Conservation (phyloP, 306 rosid species). For the Delonix regia region DNA sequence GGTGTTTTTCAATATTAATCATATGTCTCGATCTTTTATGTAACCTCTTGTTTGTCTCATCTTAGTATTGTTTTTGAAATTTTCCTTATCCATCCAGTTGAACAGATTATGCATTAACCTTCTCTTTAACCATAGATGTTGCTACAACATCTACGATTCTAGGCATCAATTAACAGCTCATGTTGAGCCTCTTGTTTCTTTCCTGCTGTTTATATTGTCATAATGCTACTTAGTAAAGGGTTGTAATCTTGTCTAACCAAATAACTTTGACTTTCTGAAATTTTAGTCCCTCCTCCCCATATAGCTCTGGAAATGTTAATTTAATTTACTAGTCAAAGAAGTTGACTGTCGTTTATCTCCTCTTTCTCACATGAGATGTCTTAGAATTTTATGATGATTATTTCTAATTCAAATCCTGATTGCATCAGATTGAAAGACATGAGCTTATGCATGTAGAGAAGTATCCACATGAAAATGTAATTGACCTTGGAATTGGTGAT, state of each 20-base stretch:
- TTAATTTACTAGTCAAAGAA: background rate
- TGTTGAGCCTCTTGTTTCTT: background rate
- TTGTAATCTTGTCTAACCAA: background rate
- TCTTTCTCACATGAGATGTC: constrained; percentile 1
- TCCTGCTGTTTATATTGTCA: background rate
- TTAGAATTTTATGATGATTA: constrained; percentile 18
- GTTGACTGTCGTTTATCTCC: background rate
- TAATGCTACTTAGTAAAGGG: background rate
- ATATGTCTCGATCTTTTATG: background rate
- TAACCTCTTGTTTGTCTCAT: background rate
- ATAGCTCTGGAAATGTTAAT: background rate
- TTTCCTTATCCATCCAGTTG: constrained; percentile 5
- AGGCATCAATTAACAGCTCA: background rate
- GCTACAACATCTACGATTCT: background rate
- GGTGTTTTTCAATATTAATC: constrained; percentile 44
- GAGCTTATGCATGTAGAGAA: constrained; percentile 57
- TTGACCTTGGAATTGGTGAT: constrained; percentile 76
- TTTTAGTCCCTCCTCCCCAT: background rate
- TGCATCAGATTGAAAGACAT: constrained; percentile 61
- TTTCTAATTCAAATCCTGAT: constrained; percentile 16
- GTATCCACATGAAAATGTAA: constrained; percentile 63
- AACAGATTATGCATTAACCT: constrained; percentile 1
- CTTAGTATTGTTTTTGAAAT: background rate
- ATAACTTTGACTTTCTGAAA: constrained; percentile 15
- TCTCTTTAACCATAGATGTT: background rate